phyloP scores from a whole-genome alignment of 2,329 filamentous ascomycete genomes.

The Cladophialophora yegresii region DNA sequence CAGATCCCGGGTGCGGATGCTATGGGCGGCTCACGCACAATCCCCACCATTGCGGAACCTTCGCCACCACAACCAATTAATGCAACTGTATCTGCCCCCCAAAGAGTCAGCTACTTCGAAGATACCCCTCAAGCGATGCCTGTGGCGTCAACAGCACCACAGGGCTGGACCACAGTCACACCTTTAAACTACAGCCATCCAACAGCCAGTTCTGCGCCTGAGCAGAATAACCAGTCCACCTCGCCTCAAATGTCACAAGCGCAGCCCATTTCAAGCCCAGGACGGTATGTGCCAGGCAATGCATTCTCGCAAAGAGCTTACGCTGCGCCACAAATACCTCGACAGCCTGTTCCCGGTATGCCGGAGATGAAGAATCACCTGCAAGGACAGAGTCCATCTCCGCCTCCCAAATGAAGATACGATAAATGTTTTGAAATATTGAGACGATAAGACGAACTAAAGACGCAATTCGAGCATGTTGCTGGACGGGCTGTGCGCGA shows the following conservation, averaged over 20 bases:
- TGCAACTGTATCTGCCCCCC: slow-evolving; percentile 11
- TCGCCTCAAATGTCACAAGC: slow-evolving; percentile 19
- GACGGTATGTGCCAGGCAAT: slow-evolving; percentile 33
- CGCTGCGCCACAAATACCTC: slow-evolving; percentile 15
- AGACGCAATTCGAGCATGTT: not conserved
- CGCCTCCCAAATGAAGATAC: slow-evolving; percentile 23
- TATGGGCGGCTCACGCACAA: slow-evolving; percentile 26
- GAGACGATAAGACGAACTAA: slow-evolving; percentile 8
- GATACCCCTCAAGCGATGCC: slow-evolving; percentile 26
- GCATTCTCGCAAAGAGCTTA: slow-evolving; percentile 35
- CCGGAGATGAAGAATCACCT: slow-evolving; percentile 32
- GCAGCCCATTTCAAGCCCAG: slow-evolving; percentile 13
- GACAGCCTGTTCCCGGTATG: slow-evolving; percentile 32
- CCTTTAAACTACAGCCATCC: slow-evolving; percentile 22
- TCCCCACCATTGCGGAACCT: slow-evolving; percentile 28
- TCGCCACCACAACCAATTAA: slow-evolving; percentile 27
- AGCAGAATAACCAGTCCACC: slow-evolving; percentile 2
- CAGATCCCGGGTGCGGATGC: slow-evolving; percentile 11
- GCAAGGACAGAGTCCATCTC: slow-evolving; percentile 7
- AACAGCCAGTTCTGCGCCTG: not conserved
- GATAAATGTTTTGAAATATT: slow-evolving; percentile 3
- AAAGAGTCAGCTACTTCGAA: slow-evolving; percentile 34
- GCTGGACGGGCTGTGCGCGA: not conserved
- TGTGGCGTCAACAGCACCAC: slow-evolving; percentile 4
- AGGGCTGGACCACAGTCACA: slow-evolving; percentile 18